phyloP scores from a whole-genome alignment of 2,329 filamentous ascomycete genomes.

The Paramyrothecium sp. region DNA sequence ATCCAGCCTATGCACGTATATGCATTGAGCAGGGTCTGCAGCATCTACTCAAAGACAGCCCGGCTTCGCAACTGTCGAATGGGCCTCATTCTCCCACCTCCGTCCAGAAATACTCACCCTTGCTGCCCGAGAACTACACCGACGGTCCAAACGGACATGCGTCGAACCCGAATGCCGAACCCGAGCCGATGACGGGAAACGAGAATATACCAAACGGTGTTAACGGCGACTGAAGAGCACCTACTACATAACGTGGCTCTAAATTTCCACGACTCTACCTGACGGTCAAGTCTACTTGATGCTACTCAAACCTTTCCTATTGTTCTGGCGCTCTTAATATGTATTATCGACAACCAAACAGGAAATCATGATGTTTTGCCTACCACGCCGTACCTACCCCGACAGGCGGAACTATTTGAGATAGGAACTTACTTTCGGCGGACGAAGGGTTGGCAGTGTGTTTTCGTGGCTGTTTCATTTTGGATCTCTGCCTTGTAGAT shows the following conservation, averaged over 20 bases:
- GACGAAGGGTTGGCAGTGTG: neutral
- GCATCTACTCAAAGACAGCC: constrained; percentile 48
- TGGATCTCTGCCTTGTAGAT: constrained; percentile 16
- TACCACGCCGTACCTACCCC: neutral
- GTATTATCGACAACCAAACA: neutral
- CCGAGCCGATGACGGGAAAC: constrained; percentile 13
- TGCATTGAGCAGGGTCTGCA: constrained; percentile 57
- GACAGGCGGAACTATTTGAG: constrained; percentile 16
- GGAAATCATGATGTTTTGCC: neutral
- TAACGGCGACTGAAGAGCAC: constrained; percentile 19
- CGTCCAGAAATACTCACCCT: constrained; percentile 26
- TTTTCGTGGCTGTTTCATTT: constrained; percentile 10
- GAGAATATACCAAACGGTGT: constrained; percentile 26
- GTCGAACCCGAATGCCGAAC: constrained; percentile 14
- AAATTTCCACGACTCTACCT: neutral
- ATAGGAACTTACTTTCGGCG: constrained; percentile 3
- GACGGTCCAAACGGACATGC: constrained; percentile 27
- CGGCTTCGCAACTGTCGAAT: constrained; percentile 43
- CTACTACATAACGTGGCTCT: constrained; percentile 3
- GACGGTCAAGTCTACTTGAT: neutral
- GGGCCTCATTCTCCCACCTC: constrained; percentile 46
- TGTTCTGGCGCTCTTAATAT: constrained; percentile 16
- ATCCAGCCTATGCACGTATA: constrained; percentile 55
- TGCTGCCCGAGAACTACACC: constrained; percentile 17
- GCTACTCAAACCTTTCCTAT: constrained; percentile 2